These are phyloP conservation scores for Artemisia argyi DNA, from an alignment of 129 eudicot species.

Conservation along the genomic window DNA sequence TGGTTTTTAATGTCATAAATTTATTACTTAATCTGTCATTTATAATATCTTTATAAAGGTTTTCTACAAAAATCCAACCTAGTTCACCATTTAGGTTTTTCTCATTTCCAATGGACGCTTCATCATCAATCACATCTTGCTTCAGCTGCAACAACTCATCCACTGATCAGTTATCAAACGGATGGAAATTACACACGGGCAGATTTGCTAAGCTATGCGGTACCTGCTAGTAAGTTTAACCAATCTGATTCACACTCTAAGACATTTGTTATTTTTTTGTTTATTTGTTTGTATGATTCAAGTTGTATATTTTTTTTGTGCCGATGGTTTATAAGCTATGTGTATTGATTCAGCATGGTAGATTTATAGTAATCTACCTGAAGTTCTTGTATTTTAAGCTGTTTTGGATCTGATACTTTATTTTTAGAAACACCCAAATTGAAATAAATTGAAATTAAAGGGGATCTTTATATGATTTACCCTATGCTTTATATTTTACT, in stretches of 20 bases:
- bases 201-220: slow-evolving; percentile 48
- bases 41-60: neutral
- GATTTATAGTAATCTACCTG: slow-evolving; percentile 4
- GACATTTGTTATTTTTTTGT: slow-evolving; percentile 9
- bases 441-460: neutral
- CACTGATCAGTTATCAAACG: slow-evolving; percentile 39
- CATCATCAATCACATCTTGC: slow-evolving; percentile 44
- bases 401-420: neutral
- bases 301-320: neutral
- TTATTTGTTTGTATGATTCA: neutral
- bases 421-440: neutral
- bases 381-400: neutral
- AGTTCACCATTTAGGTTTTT: slow-evolving; percentile 33
- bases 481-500: neutral
- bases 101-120: slow-evolving; percentile 35
- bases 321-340: too few species aligned
- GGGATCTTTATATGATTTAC: neutral
- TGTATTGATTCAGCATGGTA: neutral
- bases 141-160: slow-evolving; percentile 39
- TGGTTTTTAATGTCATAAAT: too few species aligned
- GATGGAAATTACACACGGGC: slow-evolving; percentile 46
- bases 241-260: neutral
- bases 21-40: too few species aligned
- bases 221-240: slow-evolving; percentile 46
- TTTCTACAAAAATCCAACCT: neutral